Evolutionary conservation across 2,329 filamentous ascomycete species (phyloP).

Genomic region (Saccharata proteae): DNA sequence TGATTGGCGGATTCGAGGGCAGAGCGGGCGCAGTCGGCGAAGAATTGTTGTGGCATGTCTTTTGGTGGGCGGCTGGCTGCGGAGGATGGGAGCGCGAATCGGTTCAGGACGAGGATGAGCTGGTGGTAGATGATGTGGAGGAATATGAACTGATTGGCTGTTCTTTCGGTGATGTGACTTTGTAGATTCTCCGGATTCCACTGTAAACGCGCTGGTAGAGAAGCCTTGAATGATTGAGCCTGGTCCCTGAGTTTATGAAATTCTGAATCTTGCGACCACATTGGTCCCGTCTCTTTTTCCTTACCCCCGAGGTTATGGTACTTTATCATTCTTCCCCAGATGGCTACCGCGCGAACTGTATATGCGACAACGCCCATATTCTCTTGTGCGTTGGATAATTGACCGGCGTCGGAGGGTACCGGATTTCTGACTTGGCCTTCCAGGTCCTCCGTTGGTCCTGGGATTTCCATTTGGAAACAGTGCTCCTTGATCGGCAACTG

Average conservation of each 20-base stretch:
- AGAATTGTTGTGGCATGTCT: conserved; percentile 66
- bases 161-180: conserved; percentile 69
- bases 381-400: conserved; percentile 53
- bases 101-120: conserved; percentile 78
- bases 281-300: conserved; percentile 60
- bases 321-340: conserved; percentile 83
- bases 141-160: conserved; percentile 85
- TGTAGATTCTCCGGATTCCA: conserved; percentile 76
- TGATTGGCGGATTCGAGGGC: conserved; percentile 75
- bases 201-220: conserved; percentile 57
- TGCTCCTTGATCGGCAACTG: conserved; percentile 85
- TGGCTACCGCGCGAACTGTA: conserved; percentile 68
- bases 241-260: conserved; percentile 61
- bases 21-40: conserved; percentile 60
- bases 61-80: conserved; percentile 51
- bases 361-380: conserved; percentile 95
- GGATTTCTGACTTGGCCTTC: conserved; percentile 57
- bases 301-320: conserved; percentile 87
- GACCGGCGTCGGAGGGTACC: conserved; percentile 49
- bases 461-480: conserved; percentile 82
- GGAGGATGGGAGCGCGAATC: conserved; percentile 64
- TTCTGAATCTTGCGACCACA: conserved; percentile 73
- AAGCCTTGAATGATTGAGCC: conserved; percentile 55
- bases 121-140: conserved; percentile 85
- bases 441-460: conserved; percentile 73